Base-by-base conservation (phyloP, 345 rosid genomes). In the Salix udensis region DNA sequence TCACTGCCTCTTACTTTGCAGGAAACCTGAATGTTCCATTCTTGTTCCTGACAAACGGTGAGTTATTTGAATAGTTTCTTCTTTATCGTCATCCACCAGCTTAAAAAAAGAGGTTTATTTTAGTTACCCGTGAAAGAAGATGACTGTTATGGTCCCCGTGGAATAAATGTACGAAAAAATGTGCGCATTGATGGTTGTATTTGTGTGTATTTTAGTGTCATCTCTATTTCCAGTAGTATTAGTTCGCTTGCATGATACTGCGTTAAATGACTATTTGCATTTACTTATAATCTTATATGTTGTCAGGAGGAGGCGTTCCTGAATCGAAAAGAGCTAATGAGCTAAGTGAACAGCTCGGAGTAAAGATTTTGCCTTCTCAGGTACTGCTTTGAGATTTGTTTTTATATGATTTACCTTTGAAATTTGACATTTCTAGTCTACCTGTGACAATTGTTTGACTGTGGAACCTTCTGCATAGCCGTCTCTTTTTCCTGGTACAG, bases 1-100 rank as follows among this genome's bases (percentile, higher is more conserved):
- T 40, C 71, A 42, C 42, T 77, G 40, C 36, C 21, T 76, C 28
- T 46, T 76, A 18, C 24, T 48, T 74, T 76, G 53, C 84, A 87
- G 90, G 85, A 37, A 74, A 53, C 78, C 71, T 84, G 81, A 81
- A 75, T 74, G 81, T 81, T 67, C 90, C 88, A 3, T 85, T 82
- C 66, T 73, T 87, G 75, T 87, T 87, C 82, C 76, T 87, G 77
- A 87, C 85, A 46, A 85, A 87, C 73, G 90, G 88, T 87, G 78
- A 78, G 88, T 23, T 34, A 19, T 72, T 62, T 16, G 24, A 34
- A 48, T 46, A 37, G 0, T 37, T 19, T 40, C 12, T 2, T 12
- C 26, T 10, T 16, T 68, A 1, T 24, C 21, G 4, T 67, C 18
- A 12, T 12, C n/a, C 30, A 40, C 26, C 14, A 24, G 52, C 36